phyloP scores from a whole-genome alignment of 2,329 filamentous ascomycete species.

The Pestalotiopsis sp. region DNA sequence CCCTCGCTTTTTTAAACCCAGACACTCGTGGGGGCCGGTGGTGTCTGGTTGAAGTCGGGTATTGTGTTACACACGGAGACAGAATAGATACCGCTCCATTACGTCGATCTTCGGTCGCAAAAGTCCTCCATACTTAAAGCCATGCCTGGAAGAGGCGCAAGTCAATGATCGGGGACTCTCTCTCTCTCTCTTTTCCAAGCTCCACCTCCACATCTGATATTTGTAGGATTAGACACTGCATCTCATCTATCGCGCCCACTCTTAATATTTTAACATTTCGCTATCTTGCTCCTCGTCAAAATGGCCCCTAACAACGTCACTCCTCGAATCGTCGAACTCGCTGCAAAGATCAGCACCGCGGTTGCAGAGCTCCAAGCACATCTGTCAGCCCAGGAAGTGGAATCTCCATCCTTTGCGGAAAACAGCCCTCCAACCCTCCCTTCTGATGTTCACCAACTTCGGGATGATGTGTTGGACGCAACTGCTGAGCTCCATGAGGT shows the following conservation, averaged over 20 bases:
- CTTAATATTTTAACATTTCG: not conserved
- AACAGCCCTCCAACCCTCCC: constrained; percentile 6
- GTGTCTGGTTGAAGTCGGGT: too few relatives aligned
- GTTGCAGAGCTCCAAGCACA: constrained; percentile 9
- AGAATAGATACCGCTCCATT: not conserved
- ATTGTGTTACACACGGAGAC: too few relatives aligned
- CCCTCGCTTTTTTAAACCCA: too few relatives aligned
- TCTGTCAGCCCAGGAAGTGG: not conserved
- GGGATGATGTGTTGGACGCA: constrained; percentile 18
- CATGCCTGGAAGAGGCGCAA: not conserved
- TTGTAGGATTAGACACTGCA: not conserved
- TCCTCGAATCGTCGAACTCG: constrained; percentile 6
- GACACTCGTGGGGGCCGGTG: too few relatives aligned
- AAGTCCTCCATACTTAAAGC: not conserved
- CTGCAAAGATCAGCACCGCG: constrained; percentile 7
- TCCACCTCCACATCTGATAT: not conserved
- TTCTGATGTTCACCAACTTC: not conserved
- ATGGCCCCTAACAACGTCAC: not conserved
- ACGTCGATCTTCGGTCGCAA: not conserved
- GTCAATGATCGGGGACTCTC: not conserved
- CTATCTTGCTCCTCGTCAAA: not conserved
- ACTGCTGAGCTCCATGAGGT: constrained; percentile 19
- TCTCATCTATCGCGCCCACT: not conserved
- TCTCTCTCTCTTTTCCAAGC: not conserved
- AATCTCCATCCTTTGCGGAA: constrained; percentile 17